phyloP scores from a whole-genome alignment of 2,329 filamentous ascomycete species.

The Pestalotiopsis sp. region DNA sequence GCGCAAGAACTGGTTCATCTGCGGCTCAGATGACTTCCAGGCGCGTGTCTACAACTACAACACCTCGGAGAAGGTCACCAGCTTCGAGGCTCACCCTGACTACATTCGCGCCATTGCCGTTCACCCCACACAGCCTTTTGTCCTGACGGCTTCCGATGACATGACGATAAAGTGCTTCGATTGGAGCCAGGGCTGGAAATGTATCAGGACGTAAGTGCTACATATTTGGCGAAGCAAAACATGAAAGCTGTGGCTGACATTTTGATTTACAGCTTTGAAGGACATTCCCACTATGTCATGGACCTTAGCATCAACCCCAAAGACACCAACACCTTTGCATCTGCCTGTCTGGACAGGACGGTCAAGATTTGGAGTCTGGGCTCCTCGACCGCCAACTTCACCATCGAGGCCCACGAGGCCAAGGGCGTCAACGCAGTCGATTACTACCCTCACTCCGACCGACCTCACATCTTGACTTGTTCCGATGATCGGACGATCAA shows the following conservation, averaged over 20 bases:
- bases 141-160: slow-evolving; percentile 94
- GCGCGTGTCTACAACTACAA: slow-evolving; percentile 97
- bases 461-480: slow-evolving; percentile 90
- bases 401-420: slow-evolving; percentile 92
- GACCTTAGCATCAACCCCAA: slow-evolving; percentile 96
- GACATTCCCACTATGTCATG: slow-evolving; percentile 97
- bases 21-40: slow-evolving; percentile 90
- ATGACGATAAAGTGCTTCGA: slow-evolving; percentile 99
- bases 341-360: slow-evolving; percentile 92
- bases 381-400: slow-evolving; percentile 92
- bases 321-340: slow-evolving; percentile 89
- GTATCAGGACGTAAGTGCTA: slow-evolving; percentile 79
- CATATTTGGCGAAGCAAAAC: neutral
- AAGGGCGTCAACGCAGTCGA: slow-evolving; percentile 99
- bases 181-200: slow-evolving; percentile 99
- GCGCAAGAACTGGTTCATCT: slow-evolving; percentile 98
- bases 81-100: slow-evolving; percentile 96
- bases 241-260: neutral
- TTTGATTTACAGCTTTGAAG: slow-evolving; percentile 54
- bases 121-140: slow-evolving; percentile 93
- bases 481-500: slow-evolving; percentile 97
- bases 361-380: slow-evolving; percentile 98
- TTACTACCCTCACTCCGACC: slow-evolving; percentile 76
- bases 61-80: slow-evolving; percentile 96
- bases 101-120: slow-evolving; percentile 97